Percentiles rank a stretch among this genome's conserved stretches.
Conservation (phyloP, 345 rosid genomes). For the Mangifera indica region DNA sequence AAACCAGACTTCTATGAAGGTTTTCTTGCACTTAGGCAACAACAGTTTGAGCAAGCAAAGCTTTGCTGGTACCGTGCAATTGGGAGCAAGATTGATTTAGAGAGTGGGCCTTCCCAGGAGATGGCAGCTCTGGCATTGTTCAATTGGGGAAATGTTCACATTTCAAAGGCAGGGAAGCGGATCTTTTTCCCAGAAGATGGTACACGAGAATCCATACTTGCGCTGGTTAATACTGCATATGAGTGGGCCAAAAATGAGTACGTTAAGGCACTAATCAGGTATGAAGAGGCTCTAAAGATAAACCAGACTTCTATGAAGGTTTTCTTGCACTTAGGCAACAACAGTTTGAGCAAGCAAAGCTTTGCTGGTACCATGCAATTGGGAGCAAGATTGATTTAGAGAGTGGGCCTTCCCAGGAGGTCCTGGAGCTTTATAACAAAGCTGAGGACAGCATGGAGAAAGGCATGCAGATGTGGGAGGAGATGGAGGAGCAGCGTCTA, state of each 20-base stretch:
- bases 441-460: slow-evolving; percentile 96
- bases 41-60: too few species aligned
- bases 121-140: slow-evolving; percentile 93
- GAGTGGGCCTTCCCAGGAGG: slow-evolving; percentile 67
- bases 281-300: slow-evolving; percentile 73
- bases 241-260: slow-evolving; percentile 82
- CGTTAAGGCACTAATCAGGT: slow-evolving; percentile 64
- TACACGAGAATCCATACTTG: slow-evolving; percentile 58
- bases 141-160: slow-evolving; percentile 96
- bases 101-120: too few species aligned
- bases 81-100: too few species aligned
- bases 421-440: slow-evolving; percentile 85
- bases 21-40: too few species aligned
- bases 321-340: slow-evolving; percentile 94
- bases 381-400: slow-evolving; percentile 65
- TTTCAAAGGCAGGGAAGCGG: slow-evolving; percentile 86
- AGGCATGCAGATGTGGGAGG: slow-evolving; percentile 99
- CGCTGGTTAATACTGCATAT: slow-evolving; percentile 52
- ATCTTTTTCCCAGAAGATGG: slow-evolving; percentile 64
- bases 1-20: too few species aligned
- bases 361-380: slow-evolving; percentile 83
- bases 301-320: slow-evolving; percentile 90
- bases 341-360: slow-evolving; percentile 96
- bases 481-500: slow-evolving; percentile 79
- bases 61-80: too few species aligned